Percentiles rank a stretch among this genome's conserved stretches.
phyloP scores from a whole-genome alignment of 2,329 filamentous ascomycete genomes.

The Pseudocercospora eumusae region DNA sequence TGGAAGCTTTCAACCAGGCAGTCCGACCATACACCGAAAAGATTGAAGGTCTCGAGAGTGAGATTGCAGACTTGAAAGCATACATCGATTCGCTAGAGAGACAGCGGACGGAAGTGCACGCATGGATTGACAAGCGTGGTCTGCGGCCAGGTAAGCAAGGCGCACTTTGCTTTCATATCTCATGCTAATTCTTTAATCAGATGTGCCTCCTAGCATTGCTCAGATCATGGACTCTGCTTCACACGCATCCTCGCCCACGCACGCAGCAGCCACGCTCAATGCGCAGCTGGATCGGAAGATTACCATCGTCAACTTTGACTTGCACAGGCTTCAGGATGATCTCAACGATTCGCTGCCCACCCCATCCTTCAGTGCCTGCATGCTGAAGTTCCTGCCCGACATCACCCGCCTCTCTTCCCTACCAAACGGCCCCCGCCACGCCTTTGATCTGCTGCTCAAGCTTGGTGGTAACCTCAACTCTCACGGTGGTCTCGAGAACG shows the following conservation, averaged over 20 bases:
- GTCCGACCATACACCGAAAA: conserved; percentile 55
- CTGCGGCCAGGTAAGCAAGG: conserved; percentile 52
- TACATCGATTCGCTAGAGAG: conserved; percentile 55
- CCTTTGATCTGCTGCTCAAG: conserved; percentile 58
- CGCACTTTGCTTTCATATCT: not conserved
- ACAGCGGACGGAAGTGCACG: conserved; percentile 54
- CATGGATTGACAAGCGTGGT: conserved; percentile 59
- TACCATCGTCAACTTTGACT: conserved; percentile 59
- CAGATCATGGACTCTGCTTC: conserved; percentile 55
- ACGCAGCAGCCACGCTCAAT: conserved; percentile 54
- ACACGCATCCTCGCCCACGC: conserved; percentile 41
- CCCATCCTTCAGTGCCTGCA: conserved; percentile 55
- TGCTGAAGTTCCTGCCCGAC: conserved; percentile 58
- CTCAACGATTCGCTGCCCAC: conserved; percentile 57
- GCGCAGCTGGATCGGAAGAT: conserved; percentile 61
- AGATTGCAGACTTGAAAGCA: conserved; percentile 53
- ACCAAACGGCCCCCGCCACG: conserved; percentile 51
- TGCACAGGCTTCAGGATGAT: conserved; percentile 58
- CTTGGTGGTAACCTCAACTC: conserved; percentile 58
- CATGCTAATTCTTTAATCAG: conserved; percentile 35
- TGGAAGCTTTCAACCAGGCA: conserved; percentile 56
- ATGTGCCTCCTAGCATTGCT: conserved; percentile 55
- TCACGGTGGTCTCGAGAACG: conserved; percentile 54
- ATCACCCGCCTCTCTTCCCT: conserved; percentile 54
- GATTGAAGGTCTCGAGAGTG: conserved; percentile 54